These are phyloP conservation scores for Crithidia sp. DNA, from an alignment of 208 protist genomes.

Conservation along the genomic window DNA sequence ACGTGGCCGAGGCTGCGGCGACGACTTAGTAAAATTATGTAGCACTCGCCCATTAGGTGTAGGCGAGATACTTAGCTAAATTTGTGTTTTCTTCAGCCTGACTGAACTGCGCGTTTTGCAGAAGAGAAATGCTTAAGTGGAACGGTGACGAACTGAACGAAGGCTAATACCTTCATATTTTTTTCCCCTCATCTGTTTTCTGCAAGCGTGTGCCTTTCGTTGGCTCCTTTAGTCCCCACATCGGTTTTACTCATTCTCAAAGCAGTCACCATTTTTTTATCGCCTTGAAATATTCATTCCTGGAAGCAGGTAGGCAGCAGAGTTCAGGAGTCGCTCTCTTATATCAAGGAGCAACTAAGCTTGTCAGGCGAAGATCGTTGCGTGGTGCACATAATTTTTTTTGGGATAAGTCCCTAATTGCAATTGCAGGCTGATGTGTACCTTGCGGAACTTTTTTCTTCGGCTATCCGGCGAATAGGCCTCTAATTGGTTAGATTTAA, in stretches of 20 bases:
- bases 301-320: not conserved
- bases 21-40: constrained; percentile 26
- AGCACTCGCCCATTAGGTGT: constrained; percentile 13
- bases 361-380: too few species aligned
- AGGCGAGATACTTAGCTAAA: constrained; percentile 8
- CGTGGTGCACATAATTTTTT: too few species aligned
- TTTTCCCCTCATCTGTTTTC: constrained; percentile 4
- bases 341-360: too few species aligned
- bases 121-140: not conserved
- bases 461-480: too few species aligned
- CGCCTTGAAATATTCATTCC: not conserved
- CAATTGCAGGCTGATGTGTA: too few species aligned
- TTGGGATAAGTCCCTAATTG: too few species aligned
- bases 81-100: not conserved
- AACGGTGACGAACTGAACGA: not conserved
- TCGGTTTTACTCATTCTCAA: not conserved
- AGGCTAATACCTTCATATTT: constrained; percentile 2
- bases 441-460: too few species aligned
- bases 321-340: too few species aligned
- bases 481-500: too few species aligned
- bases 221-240: not conserved
- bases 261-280: not conserved
- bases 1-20: not conserved
- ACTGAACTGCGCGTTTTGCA: not conserved
- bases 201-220: not conserved